phyloP scores from a whole-genome alignment of 2,329 filamentous ascomycete genomes.

The Aureobasidium mangrovei region DNA sequence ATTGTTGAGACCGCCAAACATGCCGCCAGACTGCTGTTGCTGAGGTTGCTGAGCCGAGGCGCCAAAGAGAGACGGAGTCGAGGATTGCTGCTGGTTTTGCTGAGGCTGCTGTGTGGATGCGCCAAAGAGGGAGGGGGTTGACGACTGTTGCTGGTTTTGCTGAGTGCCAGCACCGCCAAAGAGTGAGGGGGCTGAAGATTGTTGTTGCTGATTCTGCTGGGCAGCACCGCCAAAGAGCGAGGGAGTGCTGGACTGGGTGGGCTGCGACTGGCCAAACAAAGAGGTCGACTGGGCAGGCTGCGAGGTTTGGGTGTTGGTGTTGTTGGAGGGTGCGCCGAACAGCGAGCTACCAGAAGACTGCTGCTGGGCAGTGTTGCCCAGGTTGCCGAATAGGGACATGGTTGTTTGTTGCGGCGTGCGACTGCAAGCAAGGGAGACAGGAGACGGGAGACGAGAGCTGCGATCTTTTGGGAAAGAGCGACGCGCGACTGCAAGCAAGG shows the following conservation, averaged over 20 bases:
- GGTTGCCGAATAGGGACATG: constrained; percentile 13
- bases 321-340: neutral
- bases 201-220: constrained; percentile 21
- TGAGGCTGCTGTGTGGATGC: constrained; percentile 5
- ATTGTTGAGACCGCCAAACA: constrained; percentile 19
- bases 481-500: neutral
- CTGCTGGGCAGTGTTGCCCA: constrained; percentile 1
- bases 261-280: constrained; percentile 13
- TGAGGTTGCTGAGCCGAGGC: constrained; percentile 24
- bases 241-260: constrained; percentile 21
- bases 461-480: neutral
- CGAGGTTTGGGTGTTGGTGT: constrained; percentile 17
- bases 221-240: constrained; percentile 31
- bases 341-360: constrained; percentile 1
- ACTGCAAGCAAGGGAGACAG: constrained; percentile 3
- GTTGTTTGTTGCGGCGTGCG: neutral
- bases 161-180: constrained; percentile 15
- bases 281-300: constrained; percentile 15
- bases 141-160: constrained; percentile 23
- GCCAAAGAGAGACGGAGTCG: constrained; percentile 18
- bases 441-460: neutral
- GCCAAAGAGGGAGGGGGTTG: constrained; percentile 21
- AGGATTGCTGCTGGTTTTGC: constrained; percentile 15
- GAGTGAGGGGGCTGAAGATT: constrained; percentile 3
- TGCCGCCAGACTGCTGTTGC: constrained; percentile 30